A percentile compares a stretch with the other conserved stretches of the same genome.
Conservation (phyloP, 805 yeast genomes). For the Naumovozyma dairenensis region DNA sequence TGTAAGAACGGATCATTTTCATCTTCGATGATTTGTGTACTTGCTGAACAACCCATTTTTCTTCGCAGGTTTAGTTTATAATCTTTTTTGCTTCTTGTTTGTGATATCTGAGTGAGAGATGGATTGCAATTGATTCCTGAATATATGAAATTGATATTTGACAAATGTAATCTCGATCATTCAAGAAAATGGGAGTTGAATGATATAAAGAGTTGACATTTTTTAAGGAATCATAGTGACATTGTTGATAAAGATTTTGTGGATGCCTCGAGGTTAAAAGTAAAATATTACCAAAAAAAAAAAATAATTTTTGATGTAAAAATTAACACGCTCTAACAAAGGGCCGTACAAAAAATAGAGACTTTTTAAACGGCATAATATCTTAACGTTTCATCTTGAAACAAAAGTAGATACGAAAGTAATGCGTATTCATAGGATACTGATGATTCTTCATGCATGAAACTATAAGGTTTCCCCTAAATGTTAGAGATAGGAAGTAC, state of each 20-base stretch:
- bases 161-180: not conserved
- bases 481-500: too few relatives aligned
- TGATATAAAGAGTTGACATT: not conserved
- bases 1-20: slow-evolving; percentile 46
- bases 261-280: not conserved
- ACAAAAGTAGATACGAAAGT: too few relatives aligned
- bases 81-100: not conserved
- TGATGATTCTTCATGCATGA: too few relatives aligned
- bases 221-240: not conserved
- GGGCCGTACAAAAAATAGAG: too few relatives aligned
- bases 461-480: too few relatives aligned
- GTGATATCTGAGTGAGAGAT: not conserved
- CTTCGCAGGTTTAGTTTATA: not conserved
- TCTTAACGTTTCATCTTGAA: too few relatives aligned
- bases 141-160: not conserved
- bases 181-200: not conserved
- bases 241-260: too few relatives aligned
- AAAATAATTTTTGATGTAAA: not conserved
- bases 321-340: not conserved
- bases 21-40: slow-evolving; percentile 31
- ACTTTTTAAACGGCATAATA: too few relatives aligned
- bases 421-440: too few relatives aligned
- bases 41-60: slow-evolving; percentile 62
- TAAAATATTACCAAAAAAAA: not conserved
- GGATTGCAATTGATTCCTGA: too few relatives aligned